Evolutionary conservation across 352 stramenopile species (phyloP), one percentile per base, ranked within the genome.

Genomic region (Phytophthora niederhauseri): DNA sequence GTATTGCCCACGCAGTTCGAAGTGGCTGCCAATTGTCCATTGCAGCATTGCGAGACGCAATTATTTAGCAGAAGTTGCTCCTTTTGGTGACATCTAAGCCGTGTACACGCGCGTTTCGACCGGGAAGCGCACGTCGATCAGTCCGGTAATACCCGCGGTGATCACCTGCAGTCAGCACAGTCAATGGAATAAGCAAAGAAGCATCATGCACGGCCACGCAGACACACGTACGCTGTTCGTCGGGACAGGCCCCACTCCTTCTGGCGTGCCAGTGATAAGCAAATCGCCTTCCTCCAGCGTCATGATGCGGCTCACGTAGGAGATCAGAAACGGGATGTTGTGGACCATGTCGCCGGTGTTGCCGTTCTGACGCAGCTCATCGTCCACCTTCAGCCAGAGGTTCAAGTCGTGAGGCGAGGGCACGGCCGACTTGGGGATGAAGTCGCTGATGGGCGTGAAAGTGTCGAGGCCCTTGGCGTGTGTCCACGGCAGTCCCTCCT

Each of bases 281-380:
- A 96, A 59, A 58, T 96, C 89, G 24, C 87, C 89, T 70, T 91
- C 81, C 57, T 96, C 87, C 24, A 95, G 80, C 51, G 85, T 94
- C 84, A 95, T 93, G 61, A 93, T 90, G 67, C 82, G 81, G 52
- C 84, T 94, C 53, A 94, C 78, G 72, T 94, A 84, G 17, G 82
- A 72, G 57, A 94, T 90, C 8, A 94, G 62, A 45, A 85, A 93
- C 54, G 85, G 85, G 49, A 93, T 91, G 49, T 71, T 81, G 78
- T 94, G 87, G 52, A 94, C 79, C 86, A 96, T 96, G 61, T 92
- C 82, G 49, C 75, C 63, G 12, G 88, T 96, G 57, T 78, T 90
- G 71, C 84, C 84, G 56, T 80, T 79, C 63, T 96, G 88, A 55
- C 85, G 82, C 52, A 91, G 64, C 56, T 92, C 81, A 31, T 87